Evolutionary conservation across 2,329 filamentous ascomycete species (phyloP).

Genomic region (Lecanicillium sp.): DNA sequence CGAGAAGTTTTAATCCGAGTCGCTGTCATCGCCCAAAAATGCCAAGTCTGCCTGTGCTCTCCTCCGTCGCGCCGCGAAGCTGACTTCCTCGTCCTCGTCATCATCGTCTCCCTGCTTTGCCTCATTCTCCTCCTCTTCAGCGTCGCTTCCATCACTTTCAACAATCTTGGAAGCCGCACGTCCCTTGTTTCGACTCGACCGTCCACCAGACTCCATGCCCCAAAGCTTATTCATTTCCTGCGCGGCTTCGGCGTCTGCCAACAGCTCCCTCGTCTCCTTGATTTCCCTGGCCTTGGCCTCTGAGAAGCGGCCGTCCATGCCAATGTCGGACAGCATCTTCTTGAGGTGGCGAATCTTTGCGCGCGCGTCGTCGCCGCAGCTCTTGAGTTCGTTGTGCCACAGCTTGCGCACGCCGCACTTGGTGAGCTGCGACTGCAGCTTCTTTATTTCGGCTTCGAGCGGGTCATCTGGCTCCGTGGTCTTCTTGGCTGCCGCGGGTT

Average conservation of each 20-base stretch:
- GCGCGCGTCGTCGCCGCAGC: slow-evolving; percentile 60
- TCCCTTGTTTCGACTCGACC: slow-evolving; percentile 32
- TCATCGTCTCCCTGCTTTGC: slow-evolving; percentile 20
- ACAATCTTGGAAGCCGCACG: slow-evolving; percentile 16
- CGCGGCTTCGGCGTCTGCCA: slow-evolving; percentile 76
- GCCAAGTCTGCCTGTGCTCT: slow-evolving; percentile 46
- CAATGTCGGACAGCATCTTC: slow-evolving; percentile 68
- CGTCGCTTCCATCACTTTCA: slow-evolving; percentile 23
- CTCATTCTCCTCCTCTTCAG: slow-evolving; percentile 16
- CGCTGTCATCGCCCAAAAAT: slow-evolving; percentile 63
- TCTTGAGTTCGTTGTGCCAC: slow-evolving; percentile 78
- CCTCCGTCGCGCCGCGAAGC: slow-evolving; percentile 37
- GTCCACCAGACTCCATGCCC: slow-evolving; percentile 46
- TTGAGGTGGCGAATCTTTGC: slow-evolving; percentile 80
- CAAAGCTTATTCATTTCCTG: slow-evolving; percentile 73
- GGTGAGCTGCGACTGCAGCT: slow-evolving; percentile 73
- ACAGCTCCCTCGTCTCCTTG: slow-evolving; percentile 77
- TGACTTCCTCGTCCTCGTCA: slow-evolving; percentile 21
- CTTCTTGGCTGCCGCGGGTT: slow-evolving; percentile 30
- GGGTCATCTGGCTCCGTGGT: slow-evolving; percentile 42
- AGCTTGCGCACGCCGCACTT: slow-evolving; percentile 92
- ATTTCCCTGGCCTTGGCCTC: slow-evolving; percentile 78
- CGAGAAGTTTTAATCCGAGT: slow-evolving; percentile 52
- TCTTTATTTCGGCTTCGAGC: slow-evolving; percentile 76
- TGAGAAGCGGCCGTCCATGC: slow-evolving; percentile 86